Evolutionary conservation across 2,329 filamentous ascomycete species (phyloP).

Genomic region (Penicillium expansum): DNA sequence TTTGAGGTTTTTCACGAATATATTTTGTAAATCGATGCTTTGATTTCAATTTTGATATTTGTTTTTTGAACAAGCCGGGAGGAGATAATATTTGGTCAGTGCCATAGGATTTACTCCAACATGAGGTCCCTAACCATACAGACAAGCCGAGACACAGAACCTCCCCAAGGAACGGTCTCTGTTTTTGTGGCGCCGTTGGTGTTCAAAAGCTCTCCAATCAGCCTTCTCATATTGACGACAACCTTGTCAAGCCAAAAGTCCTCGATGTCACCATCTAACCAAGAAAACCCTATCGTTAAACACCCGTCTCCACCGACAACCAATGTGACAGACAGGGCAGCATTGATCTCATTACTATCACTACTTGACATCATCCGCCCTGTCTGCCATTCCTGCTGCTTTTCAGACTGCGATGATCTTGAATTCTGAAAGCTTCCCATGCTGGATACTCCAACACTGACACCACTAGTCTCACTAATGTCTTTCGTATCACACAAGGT

Average conservation of each 20-base stretch:
- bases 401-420: background rate
- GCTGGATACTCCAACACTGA: background rate
- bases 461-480: background rate
- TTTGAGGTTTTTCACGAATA: background rate
- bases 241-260: background rate
- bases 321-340: background rate
- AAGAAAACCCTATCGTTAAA: background rate
- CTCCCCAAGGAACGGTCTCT: background rate
- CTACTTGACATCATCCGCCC: background rate
- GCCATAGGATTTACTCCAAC: background rate
- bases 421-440: background rate
- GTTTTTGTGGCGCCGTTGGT: background rate
- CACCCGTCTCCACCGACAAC: background rate
- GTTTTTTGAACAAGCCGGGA: too few relatives aligned
- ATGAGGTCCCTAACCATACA: background rate
- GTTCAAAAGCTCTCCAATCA: background rate
- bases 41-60: too few relatives aligned
- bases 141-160: background rate
- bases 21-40: background rate
- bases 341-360: background rate
- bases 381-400: background rate
- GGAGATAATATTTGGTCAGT: background rate
- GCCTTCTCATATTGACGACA: background rate
- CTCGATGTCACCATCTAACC: background rate
- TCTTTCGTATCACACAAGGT: background rate